Base-by-base conservation (phyloP, 345 rosid genomes). In the Reutealis trisperma region DNA sequence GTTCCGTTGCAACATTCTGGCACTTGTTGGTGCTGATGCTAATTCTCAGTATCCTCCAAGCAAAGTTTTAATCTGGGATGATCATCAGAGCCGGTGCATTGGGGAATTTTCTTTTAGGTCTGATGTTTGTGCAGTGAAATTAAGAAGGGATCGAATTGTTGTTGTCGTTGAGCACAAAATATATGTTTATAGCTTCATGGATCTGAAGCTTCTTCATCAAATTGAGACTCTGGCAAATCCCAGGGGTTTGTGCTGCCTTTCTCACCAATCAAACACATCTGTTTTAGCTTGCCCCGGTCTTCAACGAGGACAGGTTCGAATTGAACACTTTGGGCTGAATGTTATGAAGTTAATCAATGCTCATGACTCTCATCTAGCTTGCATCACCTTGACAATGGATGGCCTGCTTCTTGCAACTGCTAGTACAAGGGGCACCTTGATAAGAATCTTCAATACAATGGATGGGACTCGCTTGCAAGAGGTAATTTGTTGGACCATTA, bases 331-430 rank as follows among this genome's bases (percentile, higher is more conserved):
- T 69, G 97, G 97, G 69, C 86, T 91, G 75, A 90, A 92, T 77
- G 86, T 90, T 85, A 87, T 87, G 24, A 91, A 90, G 77, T 83
- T 86, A 32, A 86, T 95, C 45, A 88, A 78, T 75, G 98, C 95
- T 73, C 99, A 95, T 71, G 97, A 90, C 78, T 86, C 96, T 69
- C 87, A 88, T 60, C 84, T 91, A 22, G 93, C 98, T 14, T 91
- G 96, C 84, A 73, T 95, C 74, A 90, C 94, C 79, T 75, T 95
- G 87, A 91, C 99, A 19, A 68, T 86, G 88, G 99, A 95, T 83
- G 99, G 98, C 78, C 79, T 91, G 62, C 91, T 95, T 72, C 97
- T 95, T 44, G 98, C 98, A 19, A 95, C 97, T 78, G 97, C 98
- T 32, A 95, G 98, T 84, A 85, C 90, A 52, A 93, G 83, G 83